Conservation (phyloP, 1,284 basidiomycete genomes). For the Trichosporon sp. region DNA sequence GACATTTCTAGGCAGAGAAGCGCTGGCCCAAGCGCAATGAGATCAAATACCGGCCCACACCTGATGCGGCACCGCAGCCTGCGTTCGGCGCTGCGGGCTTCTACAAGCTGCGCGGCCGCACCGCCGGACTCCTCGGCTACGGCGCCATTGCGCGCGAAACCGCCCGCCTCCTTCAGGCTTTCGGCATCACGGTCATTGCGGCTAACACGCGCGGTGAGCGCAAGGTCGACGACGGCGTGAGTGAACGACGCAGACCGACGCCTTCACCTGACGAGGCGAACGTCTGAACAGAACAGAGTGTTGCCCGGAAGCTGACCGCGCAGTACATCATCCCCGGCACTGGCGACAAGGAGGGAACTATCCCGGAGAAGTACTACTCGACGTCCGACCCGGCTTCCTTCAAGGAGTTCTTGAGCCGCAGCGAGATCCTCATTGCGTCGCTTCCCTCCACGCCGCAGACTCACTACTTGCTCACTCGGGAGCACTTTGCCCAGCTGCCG, state of each 20-base stretch:
- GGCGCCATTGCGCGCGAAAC: slow-evolving; percentile 43
- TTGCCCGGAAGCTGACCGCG: background rate
- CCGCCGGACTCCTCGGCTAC: slow-evolving; percentile 22
- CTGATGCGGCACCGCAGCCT: background rate
- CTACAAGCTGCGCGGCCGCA: slow-evolving; percentile 12
- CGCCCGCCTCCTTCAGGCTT: slow-evolving; percentile 39
- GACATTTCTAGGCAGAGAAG: slow-evolving; percentile 5
- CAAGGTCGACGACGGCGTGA: slow-evolving; percentile 31
- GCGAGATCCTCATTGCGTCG: slow-evolving; percentile 41
- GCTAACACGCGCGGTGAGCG: slow-evolving; percentile 42
- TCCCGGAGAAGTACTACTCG: slow-evolving; percentile 39
- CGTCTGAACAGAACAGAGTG: no score
- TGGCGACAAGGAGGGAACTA: slow-evolving; percentile 38
- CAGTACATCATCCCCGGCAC: slow-evolving; percentile 43
- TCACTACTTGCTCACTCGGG: slow-evolving; percentile 26
- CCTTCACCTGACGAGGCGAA: no score
- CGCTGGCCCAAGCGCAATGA: slow-evolving; percentile 23
- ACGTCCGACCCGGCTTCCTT: slow-evolving; percentile 35
- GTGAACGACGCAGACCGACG: no score
- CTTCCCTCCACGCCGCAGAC: slow-evolving; percentile 43
- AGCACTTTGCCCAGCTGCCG: slow-evolving; percentile 31
- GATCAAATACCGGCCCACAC: slow-evolving; percentile 7
- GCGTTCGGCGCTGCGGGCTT: slow-evolving; percentile 5
- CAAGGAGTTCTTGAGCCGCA: slow-evolving; percentile 32
- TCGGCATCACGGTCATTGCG: slow-evolving; percentile 41